A percentile compares a stretch with the other conserved stretches of the same genome.
Evolutionary conservation across 192 early-diverging fungal species (phyloP).

Genomic region (Backusella sp.): DNA sequence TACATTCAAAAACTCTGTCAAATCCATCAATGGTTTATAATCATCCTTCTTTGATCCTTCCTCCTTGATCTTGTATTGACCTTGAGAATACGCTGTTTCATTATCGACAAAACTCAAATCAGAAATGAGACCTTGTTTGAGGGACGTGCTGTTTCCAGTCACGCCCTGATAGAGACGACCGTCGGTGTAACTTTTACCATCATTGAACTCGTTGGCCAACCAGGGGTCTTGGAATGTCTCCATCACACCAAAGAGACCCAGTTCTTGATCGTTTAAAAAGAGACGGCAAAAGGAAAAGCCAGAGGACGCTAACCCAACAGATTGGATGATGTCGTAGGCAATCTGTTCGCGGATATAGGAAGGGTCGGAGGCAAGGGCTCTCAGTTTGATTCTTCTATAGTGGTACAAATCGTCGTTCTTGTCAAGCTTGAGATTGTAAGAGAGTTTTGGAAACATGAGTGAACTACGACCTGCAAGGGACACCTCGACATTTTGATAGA

Average conservation of each 20-base stretch:
- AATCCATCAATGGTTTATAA: neutral
- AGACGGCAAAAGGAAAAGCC: constrained; percentile 6
- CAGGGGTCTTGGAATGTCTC: constrained; percentile 18
- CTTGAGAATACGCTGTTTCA: neutral
- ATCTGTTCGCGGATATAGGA: constrained; percentile 27
- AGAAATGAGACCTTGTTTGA: neutral
- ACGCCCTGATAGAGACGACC: constrained; percentile 22
- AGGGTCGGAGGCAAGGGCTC: constrained; percentile 7
- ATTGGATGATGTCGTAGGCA: constrained; percentile 11
- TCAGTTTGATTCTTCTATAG: constrained; percentile 14
- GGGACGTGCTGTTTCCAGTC: neutral
- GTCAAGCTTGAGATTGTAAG: constrained; percentile 21
- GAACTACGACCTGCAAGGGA: constrained; percentile 14
- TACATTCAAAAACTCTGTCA: constrained; percentile 17
- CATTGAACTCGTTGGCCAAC: constrained; percentile 9
- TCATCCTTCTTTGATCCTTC: neutral
- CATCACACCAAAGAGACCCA: constrained; percentile 20
- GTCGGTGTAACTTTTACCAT: neutral
- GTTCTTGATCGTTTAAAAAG: constrained; percentile 8
- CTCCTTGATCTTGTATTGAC: constrained; percentile 10
- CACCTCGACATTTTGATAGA: neutral
- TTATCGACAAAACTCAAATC: constrained; percentile 8
- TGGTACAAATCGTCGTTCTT: constrained; percentile 4
- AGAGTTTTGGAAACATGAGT: constrained; percentile 10
- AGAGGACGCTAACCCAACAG: constrained; percentile 9